A percentile compares a stretch with the other conserved stretches of the same genome.
Evolutionary conservation across 345 rosid genomes (phyloP).

Genomic region (Gossypium stocksii): DNA sequence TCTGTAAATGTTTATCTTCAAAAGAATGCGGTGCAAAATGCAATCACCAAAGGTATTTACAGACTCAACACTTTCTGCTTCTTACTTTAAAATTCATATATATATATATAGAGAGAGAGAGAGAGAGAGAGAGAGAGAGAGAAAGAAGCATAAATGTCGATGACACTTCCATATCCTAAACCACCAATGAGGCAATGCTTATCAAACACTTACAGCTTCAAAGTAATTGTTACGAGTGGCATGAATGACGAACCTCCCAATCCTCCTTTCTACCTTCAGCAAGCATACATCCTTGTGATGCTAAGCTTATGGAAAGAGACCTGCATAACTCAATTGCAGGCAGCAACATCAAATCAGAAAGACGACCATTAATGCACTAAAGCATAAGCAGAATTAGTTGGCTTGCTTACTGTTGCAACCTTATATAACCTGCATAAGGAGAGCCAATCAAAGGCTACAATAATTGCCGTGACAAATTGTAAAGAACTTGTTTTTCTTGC

Average conservation of each 20-base stretch:
- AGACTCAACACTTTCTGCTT: neutral
- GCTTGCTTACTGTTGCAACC: neutral
- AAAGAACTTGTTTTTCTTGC: neutral
- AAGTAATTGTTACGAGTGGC: neutral
- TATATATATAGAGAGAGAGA: neutral
- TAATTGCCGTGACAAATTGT: neutral
- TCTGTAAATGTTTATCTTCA: neutral
- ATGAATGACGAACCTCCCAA: neutral
- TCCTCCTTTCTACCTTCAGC: no score
- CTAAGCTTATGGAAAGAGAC: neutral
- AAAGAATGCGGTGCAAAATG: neutral
- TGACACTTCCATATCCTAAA: neutral
- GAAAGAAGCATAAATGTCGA: neutral
- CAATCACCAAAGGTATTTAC: neutral
- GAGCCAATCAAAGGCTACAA: neutral
- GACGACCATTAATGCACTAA: neutral
- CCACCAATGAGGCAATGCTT: neutral
- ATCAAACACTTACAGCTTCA: neutral
- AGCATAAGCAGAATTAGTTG: neutral
- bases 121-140: neutral
- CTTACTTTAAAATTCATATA: neutral
- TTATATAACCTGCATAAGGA: neutral
- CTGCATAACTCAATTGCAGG: neutral
- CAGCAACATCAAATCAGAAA: neutral
- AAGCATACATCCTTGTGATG: neutral